Conservation (phyloP, 1,284 basidiomycete species). For the Microbotryum lychnidis-dioicae region DNA sequence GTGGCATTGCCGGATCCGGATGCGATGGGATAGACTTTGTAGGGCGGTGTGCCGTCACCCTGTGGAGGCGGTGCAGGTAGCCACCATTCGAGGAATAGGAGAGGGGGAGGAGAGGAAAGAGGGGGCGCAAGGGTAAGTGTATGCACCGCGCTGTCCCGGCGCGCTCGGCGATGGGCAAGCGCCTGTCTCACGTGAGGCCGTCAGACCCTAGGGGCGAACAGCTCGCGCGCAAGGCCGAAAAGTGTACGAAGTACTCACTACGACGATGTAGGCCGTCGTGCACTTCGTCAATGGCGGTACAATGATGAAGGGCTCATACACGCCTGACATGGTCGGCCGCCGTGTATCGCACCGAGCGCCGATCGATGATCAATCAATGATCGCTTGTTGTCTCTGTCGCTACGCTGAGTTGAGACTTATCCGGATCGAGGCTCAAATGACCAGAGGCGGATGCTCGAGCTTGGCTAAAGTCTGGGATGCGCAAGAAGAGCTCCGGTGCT, state of each 20-base stretch:
- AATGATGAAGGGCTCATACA: slow-evolving; percentile 15
- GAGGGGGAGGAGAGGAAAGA: background rate
- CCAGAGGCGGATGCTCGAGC: too few relatives aligned
- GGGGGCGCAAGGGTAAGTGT: background rate
- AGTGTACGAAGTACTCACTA: background rate
- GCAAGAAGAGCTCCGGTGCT: too few relatives aligned
- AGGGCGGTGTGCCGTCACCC: slow-evolving; percentile 19
- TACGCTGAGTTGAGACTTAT: too few relatives aligned
- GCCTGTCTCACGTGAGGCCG: too few relatives aligned
- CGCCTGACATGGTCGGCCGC: background rate
- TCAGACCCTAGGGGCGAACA: too few relatives aligned
- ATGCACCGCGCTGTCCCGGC: background rate
- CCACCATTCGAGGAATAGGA: background rate
- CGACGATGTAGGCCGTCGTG: slow-evolving; percentile 13
- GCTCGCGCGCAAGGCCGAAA: background rate
- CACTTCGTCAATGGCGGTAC: slow-evolving; percentile 18
- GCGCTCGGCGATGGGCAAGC: too few relatives aligned
- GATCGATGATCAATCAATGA: too few relatives aligned
- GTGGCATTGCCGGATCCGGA: slow-evolving; percentile 5
- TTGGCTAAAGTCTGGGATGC: too few relatives aligned
- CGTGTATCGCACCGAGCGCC: too few relatives aligned
- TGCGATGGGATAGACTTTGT: slow-evolving; percentile 9
- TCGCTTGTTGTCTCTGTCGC: too few relatives aligned
- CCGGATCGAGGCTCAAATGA: too few relatives aligned
- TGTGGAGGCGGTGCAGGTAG: background rate